These are phyloP conservation scores for Cystobasidiopsis lactophilus DNA, from an alignment of 768 basidiomycete genomes.

Conservation along the genomic window DNA sequence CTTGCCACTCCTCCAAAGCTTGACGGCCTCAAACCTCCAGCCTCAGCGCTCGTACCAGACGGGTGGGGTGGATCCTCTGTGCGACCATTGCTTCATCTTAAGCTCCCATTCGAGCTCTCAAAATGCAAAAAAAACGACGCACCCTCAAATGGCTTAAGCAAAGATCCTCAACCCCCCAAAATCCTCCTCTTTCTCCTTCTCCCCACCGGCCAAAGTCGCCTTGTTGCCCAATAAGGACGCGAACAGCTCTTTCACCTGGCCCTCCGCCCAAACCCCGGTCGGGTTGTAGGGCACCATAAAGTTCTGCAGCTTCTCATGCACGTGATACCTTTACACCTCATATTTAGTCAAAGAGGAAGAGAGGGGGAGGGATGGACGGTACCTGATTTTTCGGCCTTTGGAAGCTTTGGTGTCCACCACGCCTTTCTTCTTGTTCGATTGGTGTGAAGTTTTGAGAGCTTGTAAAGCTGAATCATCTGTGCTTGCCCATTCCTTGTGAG, in stretches of 20 bases:
- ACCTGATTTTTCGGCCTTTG: slow-evolving; percentile 84
- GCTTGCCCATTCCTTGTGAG: no score
- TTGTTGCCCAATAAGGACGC: slow-evolving; percentile 57
- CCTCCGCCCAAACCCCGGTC: slow-evolving; percentile 57
- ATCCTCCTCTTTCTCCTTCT: not conserved
- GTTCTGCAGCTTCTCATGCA: slow-evolving; percentile 87
- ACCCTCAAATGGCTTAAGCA: slow-evolving; percentile 35
- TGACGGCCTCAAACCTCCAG: slow-evolving; percentile 19
- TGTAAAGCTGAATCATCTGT: slow-evolving; percentile 18
- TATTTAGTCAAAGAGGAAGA: not conserved
- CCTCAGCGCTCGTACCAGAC: slow-evolving; percentile 10
- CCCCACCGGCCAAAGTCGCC: no score
- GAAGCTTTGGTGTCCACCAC: slow-evolving; percentile 80
- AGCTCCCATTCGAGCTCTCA: not conserved
- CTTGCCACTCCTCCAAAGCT: slow-evolving; percentile 75
- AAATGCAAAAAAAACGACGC: no score
- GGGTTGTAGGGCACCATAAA: slow-evolving; percentile 89
- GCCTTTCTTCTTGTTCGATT: slow-evolving; percentile 37
- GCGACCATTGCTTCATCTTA: no score
- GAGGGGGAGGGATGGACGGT: slow-evolving; percentile 16
- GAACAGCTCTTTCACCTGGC: slow-evolving; percentile 89
- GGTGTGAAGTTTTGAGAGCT: slow-evolving; percentile 10
- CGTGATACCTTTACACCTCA: slow-evolving; percentile 42
- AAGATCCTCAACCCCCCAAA: slow-evolving; percentile 22
- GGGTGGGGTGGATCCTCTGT: slow-evolving; percentile 9